Evolutionary conservation across 2,329 filamentous ascomycete species (phyloP).

Genomic region (Colletotrichum echinochloae): DNA sequence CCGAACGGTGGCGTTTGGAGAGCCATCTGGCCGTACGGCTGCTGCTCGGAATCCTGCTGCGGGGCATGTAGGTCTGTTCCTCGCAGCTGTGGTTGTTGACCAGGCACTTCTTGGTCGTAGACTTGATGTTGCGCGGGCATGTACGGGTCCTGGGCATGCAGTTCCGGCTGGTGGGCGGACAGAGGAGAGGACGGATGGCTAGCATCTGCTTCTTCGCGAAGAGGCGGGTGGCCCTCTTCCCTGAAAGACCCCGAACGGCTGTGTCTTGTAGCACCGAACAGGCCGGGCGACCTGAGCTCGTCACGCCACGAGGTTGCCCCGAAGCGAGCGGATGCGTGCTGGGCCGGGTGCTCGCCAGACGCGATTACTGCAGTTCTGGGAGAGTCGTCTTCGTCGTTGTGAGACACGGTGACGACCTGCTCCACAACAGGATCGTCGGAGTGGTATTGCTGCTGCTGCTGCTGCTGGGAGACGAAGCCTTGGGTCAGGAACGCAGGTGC

Average conservation of each 20-base stretch:
- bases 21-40: background rate
- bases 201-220: background rate
- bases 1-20: background rate
- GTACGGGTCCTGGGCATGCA: background rate
- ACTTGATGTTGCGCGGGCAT: background rate
- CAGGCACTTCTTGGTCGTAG: background rate
- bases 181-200: background rate
- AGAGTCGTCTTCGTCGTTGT: slow-evolving; percentile 28
- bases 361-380: slow-evolving; percentile 27
- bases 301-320: slow-evolving; percentile 31
- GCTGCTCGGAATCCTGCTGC: background rate
- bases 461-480: slow-evolving; percentile 12
- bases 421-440: slow-evolving; percentile 15
- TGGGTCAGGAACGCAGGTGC: slow-evolving; percentile 28
- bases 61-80: background rate
- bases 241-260: slow-evolving; percentile 33
- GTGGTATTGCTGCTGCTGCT: slow-evolving; percentile 2
- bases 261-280: slow-evolving; percentile 25
- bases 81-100: slow-evolving; percentile 3
- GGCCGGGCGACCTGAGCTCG: slow-evolving; percentile 24
- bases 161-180: slow-evolving; percentile 1
- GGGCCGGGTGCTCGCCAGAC: slow-evolving; percentile 1
- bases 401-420: slow-evolving; percentile 33
- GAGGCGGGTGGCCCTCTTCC: slow-evolving; percentile 18
- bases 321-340: slow-evolving; percentile 33